A percentile compares a stretch with the other conserved stretches of the same genome.
phyloP scores from a whole-genome alignment of 768 basidiomycete genomes.

The Boletus coccyginus region DNA sequence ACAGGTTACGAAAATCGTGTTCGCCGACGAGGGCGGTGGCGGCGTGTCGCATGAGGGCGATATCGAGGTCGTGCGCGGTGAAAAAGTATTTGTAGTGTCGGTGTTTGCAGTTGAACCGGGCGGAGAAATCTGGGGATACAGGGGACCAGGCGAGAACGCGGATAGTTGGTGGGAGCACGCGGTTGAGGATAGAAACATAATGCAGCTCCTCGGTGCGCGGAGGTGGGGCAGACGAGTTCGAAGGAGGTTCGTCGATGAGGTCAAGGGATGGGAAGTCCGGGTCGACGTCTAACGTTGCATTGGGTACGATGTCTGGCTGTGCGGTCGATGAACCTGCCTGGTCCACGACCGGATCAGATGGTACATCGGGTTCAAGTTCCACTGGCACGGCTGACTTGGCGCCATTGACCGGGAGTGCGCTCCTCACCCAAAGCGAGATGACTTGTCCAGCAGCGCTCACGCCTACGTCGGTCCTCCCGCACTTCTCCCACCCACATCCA shows the following conservation, averaged over 20 bases:
- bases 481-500: conserved; percentile 87
- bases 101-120: conserved; percentile 81
- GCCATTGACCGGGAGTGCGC: conserved; percentile 42
- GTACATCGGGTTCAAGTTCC: neutral
- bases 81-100: conserved; percentile 99
- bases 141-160: conserved; percentile 95
- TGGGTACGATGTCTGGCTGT: neutral
- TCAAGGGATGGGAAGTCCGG: conserved; percentile 28
- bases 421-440: conserved; percentile 86
- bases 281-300: conserved; percentile 5
- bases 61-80: conserved; percentile 60
- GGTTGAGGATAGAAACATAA: conserved; percentile 81
- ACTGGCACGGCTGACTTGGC: neutral
- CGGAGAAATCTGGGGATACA: conserved; percentile 73
- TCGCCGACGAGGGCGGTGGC: conserved; percentile 73
- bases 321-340: neutral
- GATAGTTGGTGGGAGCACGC: conserved; percentile 84
- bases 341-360: conserved; percentile 7
- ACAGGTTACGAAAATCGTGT: conserved; percentile 95
- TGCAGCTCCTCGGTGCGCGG: conserved; percentile 53
- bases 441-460: conserved; percentile 96
- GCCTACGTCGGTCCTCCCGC: conserved; percentile 92
- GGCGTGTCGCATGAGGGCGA: conserved; percentile 72
- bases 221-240: conserved; percentile 30
- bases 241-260: conserved; percentile 38